Percentiles rank a stretch among this genome's conserved stretches.
These are phyloP conservation scores for Penicillium turbatum DNA, from an alignment of 495 filamentous ascomycete genomes.

Conservation along the genomic window DNA sequence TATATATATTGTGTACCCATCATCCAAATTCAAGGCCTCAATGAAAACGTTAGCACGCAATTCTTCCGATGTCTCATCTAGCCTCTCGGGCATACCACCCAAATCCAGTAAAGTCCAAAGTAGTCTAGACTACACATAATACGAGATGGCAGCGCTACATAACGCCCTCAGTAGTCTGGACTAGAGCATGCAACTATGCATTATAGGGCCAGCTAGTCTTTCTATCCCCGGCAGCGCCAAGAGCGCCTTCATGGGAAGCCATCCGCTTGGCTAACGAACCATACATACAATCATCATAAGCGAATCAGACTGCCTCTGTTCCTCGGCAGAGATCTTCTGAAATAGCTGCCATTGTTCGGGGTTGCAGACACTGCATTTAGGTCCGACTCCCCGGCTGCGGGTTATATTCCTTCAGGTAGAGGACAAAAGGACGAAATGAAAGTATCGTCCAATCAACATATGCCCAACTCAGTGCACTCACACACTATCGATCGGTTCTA, in stretches of 20 bases:
- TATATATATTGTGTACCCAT: too few relatives aligned
- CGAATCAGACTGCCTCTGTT: neutral
- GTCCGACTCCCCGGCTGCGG: neutral
- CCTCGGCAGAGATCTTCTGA: neutral
- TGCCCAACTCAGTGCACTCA: too few relatives aligned
- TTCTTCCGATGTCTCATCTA: neutral
- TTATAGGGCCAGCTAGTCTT: neutral
- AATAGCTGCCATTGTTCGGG: neutral
- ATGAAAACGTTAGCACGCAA: neutral
- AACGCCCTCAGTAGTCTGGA: neutral
- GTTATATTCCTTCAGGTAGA: neutral
- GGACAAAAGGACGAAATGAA: neutral
- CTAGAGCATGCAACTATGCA: conserved; percentile 13
- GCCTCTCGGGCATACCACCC: neutral
- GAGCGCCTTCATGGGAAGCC: conserved; percentile 5
- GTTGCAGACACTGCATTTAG: neutral
- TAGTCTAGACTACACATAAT: neutral
- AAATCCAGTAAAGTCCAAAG: neutral
- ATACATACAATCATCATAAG: neutral
- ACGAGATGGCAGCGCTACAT: neutral
- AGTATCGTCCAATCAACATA: too few relatives aligned
- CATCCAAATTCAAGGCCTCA: neutral
- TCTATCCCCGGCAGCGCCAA: neutral
- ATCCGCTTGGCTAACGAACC: conserved; percentile 12
- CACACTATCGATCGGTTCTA: too few relatives aligned